Evolutionary conservation across 768 basidiomycete genomes (phyloP).

Genomic region (Lentinus brumalis): DNA sequence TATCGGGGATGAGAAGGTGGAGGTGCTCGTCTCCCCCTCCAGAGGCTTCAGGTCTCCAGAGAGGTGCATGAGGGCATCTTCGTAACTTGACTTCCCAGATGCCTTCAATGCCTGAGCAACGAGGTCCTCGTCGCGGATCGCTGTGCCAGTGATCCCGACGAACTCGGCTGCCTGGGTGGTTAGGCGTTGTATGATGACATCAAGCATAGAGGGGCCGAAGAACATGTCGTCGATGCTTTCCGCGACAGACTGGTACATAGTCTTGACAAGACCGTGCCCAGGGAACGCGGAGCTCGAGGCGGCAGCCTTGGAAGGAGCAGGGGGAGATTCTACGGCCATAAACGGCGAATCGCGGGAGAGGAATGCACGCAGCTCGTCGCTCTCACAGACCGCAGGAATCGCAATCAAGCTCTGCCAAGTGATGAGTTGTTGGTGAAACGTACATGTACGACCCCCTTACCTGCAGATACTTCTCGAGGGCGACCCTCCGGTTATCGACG

Average conservation of each 20-base stretch:
- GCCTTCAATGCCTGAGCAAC: conserved; percentile 78
- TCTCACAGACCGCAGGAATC: conserved; percentile 77
- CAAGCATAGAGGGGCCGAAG: conserved; percentile 94
- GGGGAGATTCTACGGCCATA: conserved; percentile 53
- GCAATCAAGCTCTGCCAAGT: conserved; percentile 64
- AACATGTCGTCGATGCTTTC: conserved; percentile 98
- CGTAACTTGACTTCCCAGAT: conserved; percentile 63
- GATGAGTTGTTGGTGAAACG: not conserved
- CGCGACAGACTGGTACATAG: conserved; percentile 88
- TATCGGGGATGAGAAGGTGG: conserved; percentile 90
- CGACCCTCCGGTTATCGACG: conserved; percentile 75
- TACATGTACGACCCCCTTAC: conserved; percentile 44
- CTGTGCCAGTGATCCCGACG: conserved; percentile 78
- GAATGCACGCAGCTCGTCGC: conserved; percentile 79
- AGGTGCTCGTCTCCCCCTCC: conserved; percentile 86
- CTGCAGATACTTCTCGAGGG: conserved; percentile 90
- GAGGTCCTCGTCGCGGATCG: conserved; percentile 80
- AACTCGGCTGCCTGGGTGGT: conserved; percentile 89
- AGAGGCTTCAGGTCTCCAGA: conserved; percentile 78
- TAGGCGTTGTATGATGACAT: conserved; percentile 90
- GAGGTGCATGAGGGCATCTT: conserved; percentile 72
- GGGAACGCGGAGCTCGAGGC: conserved; percentile 47
- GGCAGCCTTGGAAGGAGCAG: conserved; percentile 41
- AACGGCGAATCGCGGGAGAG: conserved; percentile 88
- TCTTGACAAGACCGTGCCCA: conserved; percentile 77